Base-by-base conservation (phyloP, 176 grass and related monocot species). In the Zoysia japonica region DNA sequence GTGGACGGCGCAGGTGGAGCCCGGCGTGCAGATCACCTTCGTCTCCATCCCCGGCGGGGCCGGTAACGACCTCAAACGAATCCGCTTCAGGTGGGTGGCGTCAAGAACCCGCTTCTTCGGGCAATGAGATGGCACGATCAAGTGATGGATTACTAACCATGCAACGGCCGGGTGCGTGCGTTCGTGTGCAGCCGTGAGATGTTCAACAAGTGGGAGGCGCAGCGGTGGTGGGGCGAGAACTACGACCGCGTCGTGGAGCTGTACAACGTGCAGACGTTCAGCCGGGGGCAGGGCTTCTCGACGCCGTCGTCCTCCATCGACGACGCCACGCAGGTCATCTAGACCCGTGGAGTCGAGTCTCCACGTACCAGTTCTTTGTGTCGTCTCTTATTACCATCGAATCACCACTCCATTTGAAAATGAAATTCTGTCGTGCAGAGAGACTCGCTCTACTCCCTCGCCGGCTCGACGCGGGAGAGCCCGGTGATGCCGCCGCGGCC, bases 141-240 rank as follows among this genome's bases (percentile, higher is more conserved):
- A 12, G 39, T 61, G 62, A 55, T 47, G 62, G 16, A 13, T 74
- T 85, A 49, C 80, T 84, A 47, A 85, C 20, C 1, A 38, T 46
- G 3, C 49, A n/a, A 36, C 6, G 7, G 2, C 20, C 17, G 66
- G 2, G 38, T 52, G 40, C 5, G 5, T 28, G 40, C n/a, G 15
- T 14, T 15, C 8, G 62, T 11, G 2, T 65, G 55, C 68, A 99
- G 92, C 84, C 90, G 92, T 54, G 92, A 99, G 82, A 96, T 99
- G 79, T 99, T 99, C 68, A 93, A 99, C 84, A 99, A 99, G 80
- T 99, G 96, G 96, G 92, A 96, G 82, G 96, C 96, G 78, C 96
- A 99, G 88, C 90, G 96, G 82, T 99, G 96, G 96, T 99, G 96
- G 96, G 96, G 92, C 2, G 96, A 99, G 86, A 99, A 99, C 88